These are phyloP conservation scores for Pavlovales sp. DNA, from an alignment of 208 protist species.

Conservation along the genomic window DNA sequence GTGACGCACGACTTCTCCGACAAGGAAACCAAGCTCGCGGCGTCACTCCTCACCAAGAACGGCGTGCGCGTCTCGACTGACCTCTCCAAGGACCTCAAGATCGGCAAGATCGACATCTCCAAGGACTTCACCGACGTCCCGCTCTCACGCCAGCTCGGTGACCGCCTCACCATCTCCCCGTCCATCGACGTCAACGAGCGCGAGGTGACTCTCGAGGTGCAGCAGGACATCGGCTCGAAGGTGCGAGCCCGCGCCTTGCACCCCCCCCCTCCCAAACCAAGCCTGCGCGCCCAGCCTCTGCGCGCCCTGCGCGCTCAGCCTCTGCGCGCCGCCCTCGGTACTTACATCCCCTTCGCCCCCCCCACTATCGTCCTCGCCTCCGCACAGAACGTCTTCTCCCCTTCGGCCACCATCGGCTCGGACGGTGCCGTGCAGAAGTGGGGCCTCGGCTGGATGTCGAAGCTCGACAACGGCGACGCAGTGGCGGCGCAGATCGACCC, in stretches of 20 bases:
- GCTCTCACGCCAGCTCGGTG: not conserved
- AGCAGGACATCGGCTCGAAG: not conserved
- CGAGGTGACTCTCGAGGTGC: not conserved
- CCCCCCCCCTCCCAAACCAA: too few species aligned
- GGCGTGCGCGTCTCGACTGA: not conserved
- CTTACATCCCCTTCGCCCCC: too few species aligned
- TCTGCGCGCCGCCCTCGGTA: too few species aligned
- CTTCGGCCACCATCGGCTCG: not conserved
- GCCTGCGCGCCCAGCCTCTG: not conserved
- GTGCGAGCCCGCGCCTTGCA: not conserved
- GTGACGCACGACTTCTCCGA: not conserved
- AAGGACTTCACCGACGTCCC: not conserved
- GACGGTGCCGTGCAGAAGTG: not conserved
- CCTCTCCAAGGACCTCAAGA: not conserved
- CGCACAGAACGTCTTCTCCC: not conserved
- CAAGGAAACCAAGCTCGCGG: not conserved
- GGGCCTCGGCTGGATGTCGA: not conserved
- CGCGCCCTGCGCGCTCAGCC: too few species aligned
- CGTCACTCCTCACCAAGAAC: not conserved
- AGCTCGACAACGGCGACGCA: not conserved
- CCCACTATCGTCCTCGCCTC: not conserved
- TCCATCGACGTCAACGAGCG: not conserved
- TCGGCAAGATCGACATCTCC: not conserved
- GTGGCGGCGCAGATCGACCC: not conserved
- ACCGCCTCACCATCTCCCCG: not conserved